Conservation (phyloP, 768 basidiomycete species). For the Coprinopsis strossmayeri region DNA sequence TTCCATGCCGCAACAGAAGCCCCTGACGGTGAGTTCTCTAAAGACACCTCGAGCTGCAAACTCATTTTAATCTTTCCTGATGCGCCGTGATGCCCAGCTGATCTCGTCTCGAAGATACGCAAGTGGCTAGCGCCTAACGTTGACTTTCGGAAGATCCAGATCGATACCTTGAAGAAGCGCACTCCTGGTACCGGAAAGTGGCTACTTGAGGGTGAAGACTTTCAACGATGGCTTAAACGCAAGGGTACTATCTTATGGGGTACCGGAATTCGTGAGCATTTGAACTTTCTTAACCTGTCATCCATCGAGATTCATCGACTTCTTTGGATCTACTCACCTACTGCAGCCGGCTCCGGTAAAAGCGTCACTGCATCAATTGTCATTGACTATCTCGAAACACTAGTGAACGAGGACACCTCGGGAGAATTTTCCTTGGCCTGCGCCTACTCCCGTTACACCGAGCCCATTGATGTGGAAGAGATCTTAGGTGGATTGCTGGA, state of each 20-base stretch:
- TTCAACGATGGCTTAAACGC: not conserved
- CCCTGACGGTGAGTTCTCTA: too few relatives aligned
- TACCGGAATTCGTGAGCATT: not conserved
- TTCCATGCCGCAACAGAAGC: too few relatives aligned
- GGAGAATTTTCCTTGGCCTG: not conserved
- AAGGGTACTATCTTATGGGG: not conserved
- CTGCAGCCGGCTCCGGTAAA: conserved; percentile 7
- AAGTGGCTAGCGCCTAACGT: too few relatives aligned
- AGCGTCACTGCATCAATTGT: not conserved
- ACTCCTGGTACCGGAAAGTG: not conserved
- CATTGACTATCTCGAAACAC: not conserved
- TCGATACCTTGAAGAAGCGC: not conserved
- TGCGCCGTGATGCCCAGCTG: too few relatives aligned
- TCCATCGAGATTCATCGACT: not conserved
- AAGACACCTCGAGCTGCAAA: too few relatives aligned
- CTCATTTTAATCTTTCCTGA: too few relatives aligned
- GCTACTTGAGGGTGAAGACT: not conserved
- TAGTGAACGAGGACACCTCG: not conserved
- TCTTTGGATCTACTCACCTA: too few relatives aligned
- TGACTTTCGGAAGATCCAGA: not conserved
- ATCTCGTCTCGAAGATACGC: too few relatives aligned
- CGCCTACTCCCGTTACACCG: not conserved
- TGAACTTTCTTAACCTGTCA: too few relatives aligned
- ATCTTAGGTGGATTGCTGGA: not conserved
- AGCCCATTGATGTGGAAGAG: not conserved